Conservation (phyloP, 2,329 filamentous ascomycete genomes). For the Exophiala calicioides region DNA sequence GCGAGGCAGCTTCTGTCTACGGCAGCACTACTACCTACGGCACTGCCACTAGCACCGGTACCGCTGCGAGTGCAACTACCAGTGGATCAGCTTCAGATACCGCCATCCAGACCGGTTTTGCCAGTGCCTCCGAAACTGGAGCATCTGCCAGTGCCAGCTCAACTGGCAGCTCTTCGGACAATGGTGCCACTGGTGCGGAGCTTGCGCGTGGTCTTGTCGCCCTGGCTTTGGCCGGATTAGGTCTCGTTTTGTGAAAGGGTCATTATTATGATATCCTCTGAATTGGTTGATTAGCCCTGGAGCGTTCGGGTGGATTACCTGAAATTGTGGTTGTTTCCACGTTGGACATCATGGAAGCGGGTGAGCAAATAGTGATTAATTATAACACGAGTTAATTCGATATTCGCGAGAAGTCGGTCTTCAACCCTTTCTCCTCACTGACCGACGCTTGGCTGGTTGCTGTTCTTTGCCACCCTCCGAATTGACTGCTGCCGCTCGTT, state of each 20-base stretch:
- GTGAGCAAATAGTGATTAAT: neutral
- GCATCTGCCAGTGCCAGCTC: conserved; percentile 31
- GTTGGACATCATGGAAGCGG: neutral
- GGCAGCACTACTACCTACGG: conserved; percentile 25
- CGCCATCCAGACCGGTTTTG: conserved; percentile 16
- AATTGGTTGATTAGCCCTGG: neutral
- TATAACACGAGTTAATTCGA: neutral
- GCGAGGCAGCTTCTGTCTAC: conserved; percentile 46
- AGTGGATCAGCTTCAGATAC: conserved; percentile 15
- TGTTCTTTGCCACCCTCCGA: neutral
- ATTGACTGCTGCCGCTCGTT: conserved; percentile 5
- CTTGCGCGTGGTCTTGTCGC: conserved; percentile 34
- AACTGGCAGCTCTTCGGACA: conserved; percentile 25
- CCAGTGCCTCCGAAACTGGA: conserved; percentile 21
- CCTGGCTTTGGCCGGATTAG: conserved; percentile 27
- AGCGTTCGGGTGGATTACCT: conserved; percentile 1
- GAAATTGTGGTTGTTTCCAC: neutral
- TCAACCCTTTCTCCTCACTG: conserved; percentile 13
- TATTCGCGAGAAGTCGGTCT: neutral
- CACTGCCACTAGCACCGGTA: conserved; percentile 21
- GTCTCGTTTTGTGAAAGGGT: conserved; percentile 13
- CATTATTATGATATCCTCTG: neutral
- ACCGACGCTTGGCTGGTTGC: conserved; percentile 14
- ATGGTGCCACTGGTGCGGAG: conserved; percentile 22
- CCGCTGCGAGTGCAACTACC: conserved; percentile 15